A percentile compares a stretch with the other conserved stretches of the same genome.
Evolutionary conservation across 2,329 filamentous ascomycete species (phyloP).

Genomic region (Alternaria conjuncta): DNA sequence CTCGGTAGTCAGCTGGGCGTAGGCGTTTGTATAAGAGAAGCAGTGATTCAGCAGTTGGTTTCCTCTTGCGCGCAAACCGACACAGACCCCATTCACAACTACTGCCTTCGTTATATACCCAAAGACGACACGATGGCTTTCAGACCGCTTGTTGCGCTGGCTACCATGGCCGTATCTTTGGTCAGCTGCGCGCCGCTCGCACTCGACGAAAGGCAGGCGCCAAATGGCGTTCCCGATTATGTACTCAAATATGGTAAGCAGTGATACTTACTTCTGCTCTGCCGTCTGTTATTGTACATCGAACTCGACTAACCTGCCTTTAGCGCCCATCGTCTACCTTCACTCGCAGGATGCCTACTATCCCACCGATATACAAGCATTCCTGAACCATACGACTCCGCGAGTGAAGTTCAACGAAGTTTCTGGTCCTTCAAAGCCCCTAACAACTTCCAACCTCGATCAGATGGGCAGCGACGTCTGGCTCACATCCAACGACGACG

Average conservation of each 20-base stretch:
- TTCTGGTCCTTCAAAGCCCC: constrained; percentile 41
- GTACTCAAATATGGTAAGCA: constrained; percentile 49
- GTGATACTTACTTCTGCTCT: background rate
- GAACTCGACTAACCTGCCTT: constrained; percentile 13
- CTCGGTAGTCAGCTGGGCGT: constrained; percentile 4
- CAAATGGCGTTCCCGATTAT: constrained; percentile 43
- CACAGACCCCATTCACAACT: background rate
- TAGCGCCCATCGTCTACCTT: constrained; percentile 55
- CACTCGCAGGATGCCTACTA: constrained; percentile 52
- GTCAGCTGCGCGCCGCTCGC: constrained; percentile 26
- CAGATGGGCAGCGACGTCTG: constrained; percentile 52
- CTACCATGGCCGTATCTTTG: constrained; percentile 18
- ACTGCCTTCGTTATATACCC: background rate
- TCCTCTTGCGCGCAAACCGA: background rate
- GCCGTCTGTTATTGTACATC: background rate
- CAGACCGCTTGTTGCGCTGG: constrained; percentile 11
- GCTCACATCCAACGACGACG: constrained; percentile 54
- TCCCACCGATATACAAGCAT: constrained; percentile 53
- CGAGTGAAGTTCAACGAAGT: constrained; percentile 46
- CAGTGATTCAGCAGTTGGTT: background rate
- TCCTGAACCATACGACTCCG: constrained; percentile 51
- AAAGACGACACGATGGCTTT: constrained; percentile 18
- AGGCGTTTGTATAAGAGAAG: constrained; percentile 6
- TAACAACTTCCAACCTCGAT: constrained; percentile 53
- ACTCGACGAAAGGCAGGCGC: constrained; percentile 27